Evolutionary conservation across 2,329 filamentous ascomycete species (phyloP), one percentile per base, ranked within the genome.

Genomic region (Microascus cirrosus): DNA sequence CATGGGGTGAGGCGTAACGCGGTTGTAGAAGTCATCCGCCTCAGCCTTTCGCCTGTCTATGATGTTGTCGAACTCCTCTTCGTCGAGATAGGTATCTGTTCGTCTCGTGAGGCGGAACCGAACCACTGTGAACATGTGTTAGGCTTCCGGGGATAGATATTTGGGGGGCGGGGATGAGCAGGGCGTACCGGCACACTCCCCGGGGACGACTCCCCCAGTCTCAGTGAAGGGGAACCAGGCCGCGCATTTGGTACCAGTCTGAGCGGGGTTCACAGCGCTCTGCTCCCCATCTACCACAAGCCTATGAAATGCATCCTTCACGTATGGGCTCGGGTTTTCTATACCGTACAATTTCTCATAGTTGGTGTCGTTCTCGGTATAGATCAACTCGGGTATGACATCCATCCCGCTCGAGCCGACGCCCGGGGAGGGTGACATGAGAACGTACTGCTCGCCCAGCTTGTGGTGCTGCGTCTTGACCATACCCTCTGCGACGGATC

Each of bases 301-400:
- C 62, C 87, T 81, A 70, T 97, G 93, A 73, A 97, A 96, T 13
- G 89, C 94, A 71, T 97, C 93, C 73, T 97, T 97, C 69, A 96
- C 91, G 65, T 91, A 96, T 0, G 85, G 83, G 39, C 87, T 83
- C 64, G 85, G 81, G 70, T 97, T 97, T 70, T 89, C 76, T 54
- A 86, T 85, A 3, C 79, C 80, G 71, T 94, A 96, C 1, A 97
- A 78, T 13, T 77, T 72, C 62, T 91, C 78, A 69, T 84, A 87
- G 69, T 97, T 97, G 65, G 89, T 95, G 66, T 97, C 92, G 67
- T 97, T 97, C 65, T 96, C 93, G 1, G 93, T 97, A 73, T 95
- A 97, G 59, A 97, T 77, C 65, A 96, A 76, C 66, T 90, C 77
- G 2, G 94, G 94, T 67, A 91, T 78, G 48, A 97, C 85, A 71